Base-by-base conservation (phyloP, 129 eudicot genomes). In the Centaurea solstitialis region DNA sequence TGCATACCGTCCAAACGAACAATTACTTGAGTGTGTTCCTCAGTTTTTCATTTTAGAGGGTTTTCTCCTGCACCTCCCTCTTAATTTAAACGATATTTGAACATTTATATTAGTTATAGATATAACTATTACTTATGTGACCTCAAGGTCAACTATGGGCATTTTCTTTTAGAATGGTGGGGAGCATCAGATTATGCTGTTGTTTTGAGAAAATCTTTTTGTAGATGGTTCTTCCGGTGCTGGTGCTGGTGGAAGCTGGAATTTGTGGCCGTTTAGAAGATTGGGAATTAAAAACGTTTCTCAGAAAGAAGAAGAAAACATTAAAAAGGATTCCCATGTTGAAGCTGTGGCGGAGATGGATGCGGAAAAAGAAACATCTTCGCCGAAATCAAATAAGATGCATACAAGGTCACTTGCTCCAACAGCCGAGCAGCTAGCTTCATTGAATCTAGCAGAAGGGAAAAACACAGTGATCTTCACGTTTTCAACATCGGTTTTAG, bases 361-460 rank as follows among this genome's bases (percentile, higher is more conserved):
- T 23, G 85, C 72, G n/a, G 84, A 72, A 24, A 81, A 75, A 53
- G 87, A 88, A 79, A 82, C 73, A 28, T 21, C 73, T 38, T 86
- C 85, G 37, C 65, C 86, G 5, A 85, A 80, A 77, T 83, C 12
- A 47, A 82, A 72, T 53, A 91, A 84, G 87, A 90, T 73, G 79
- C 83, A 76, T 76, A 69, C 84, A 38, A 87, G 87, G 70, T 81
- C 84, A 35, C 83, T 85, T 80, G 80, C 85, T 43, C 99, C 99
- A 73, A 91, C 97, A 53, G 69, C 99, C 28, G 97, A 96, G 47
- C 99, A 96, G 81, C 79, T 96, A 85, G 92, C 95, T 28, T 86
- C 97, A 70, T 89, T 96, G 83, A 88, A 91, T 79, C 87, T 96
- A 10, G 85, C 91, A 85, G 92, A 96, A 84, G 99, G 99, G 73